Evolutionary conservation across 2,329 filamentous ascomycete species (phyloP).

Genomic region (Penicillium sp.): DNA sequence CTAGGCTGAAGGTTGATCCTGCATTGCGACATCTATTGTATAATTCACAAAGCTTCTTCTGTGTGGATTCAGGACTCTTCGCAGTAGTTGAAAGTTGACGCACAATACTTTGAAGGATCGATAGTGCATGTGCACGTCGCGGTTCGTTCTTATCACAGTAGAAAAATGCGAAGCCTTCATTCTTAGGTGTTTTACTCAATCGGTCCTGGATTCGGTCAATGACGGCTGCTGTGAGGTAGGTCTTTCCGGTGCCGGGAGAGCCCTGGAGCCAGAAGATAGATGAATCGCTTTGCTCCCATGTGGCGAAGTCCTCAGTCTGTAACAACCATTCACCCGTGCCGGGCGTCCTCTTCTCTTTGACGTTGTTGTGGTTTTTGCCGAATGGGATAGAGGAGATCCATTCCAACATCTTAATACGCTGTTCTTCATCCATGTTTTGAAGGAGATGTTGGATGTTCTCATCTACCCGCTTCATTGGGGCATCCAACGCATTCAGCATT

Average conservation of each 20-base stretch:
- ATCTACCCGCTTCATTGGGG: slow-evolving; percentile 7
- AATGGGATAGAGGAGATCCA: slow-evolving; percentile 21
- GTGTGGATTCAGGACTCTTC: slow-evolving; percentile 12
- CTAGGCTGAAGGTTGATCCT: neutral
- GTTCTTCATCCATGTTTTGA: neutral
- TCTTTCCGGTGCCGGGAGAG: slow-evolving; percentile 29
- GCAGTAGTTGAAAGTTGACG: slow-evolving; percentile 29
- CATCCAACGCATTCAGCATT: slow-evolving; percentile 3
- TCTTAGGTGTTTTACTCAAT: neutral
- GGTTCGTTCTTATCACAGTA: slow-evolving; percentile 8
- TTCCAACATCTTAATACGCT: slow-evolving; percentile 9
- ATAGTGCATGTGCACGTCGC: slow-evolving; percentile 23
- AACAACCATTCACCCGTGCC: slow-evolving; percentile 21
- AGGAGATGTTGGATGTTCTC: slow-evolving; percentile 6
- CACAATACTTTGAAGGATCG: slow-evolving; percentile 32
- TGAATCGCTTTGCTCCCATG: slow-evolving; percentile 15
- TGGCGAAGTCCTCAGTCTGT: slow-evolving; percentile 4
- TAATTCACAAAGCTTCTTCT: slow-evolving; percentile 4
- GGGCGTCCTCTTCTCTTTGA: slow-evolving; percentile 8
- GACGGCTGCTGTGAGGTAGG: slow-evolving; percentile 23
- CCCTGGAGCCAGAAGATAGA: slow-evolving; percentile 24
- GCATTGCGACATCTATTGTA: neutral
- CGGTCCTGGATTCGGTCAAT: slow-evolving; percentile 23
- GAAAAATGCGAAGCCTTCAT: slow-evolving; percentile 14
- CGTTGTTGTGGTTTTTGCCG: slow-evolving; percentile 12